Percentiles rank a stretch among this genome's conserved stretches.
phyloP scores from a whole-genome alignment of 768 basidiomycete species.

The Sutorius australiensis region DNA sequence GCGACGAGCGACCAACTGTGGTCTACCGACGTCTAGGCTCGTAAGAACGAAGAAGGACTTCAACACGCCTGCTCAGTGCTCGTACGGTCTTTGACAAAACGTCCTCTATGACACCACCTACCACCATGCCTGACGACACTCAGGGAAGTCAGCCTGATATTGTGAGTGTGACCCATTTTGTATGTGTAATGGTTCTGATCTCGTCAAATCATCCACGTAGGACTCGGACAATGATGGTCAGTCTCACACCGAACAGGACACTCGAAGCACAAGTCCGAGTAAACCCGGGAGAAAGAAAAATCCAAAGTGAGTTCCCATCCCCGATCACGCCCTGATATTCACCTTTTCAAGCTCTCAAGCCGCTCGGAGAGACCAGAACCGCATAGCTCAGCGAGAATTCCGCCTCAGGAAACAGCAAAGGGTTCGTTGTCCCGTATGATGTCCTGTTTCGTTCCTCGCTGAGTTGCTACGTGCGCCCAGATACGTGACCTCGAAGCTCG shows the following conservation, averaged over 20 bases:
- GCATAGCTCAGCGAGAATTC: constrained; percentile 92
- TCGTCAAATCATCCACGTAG: constrained; percentile 29
- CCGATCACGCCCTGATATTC: constrained; percentile 11
- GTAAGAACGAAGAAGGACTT: not conserved
- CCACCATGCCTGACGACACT: constrained; percentile 46
- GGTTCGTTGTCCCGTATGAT: constrained; percentile 35
- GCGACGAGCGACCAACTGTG: constrained; percentile 8
- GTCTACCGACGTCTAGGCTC: not conserved
- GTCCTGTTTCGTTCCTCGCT: not conserved
- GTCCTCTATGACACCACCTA: constrained; percentile 12
- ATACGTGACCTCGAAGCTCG: constrained; percentile 94
- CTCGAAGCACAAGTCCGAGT: constrained; percentile 20
- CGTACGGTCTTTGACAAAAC: constrained; percentile 27
- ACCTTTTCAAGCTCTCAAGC: constrained; percentile 67
- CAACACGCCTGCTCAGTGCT: not conserved
- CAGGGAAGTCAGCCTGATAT: constrained; percentile 62
- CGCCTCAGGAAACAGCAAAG: constrained; percentile 88
- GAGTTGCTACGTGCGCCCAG: constrained; percentile 36
- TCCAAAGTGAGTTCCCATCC: constrained; percentile 58
- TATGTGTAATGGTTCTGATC: constrained; percentile 10
- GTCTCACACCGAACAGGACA: constrained; percentile 37
- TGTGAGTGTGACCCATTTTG: constrained; percentile 16
- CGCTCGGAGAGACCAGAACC: constrained; percentile 82
- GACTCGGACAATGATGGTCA: constrained; percentile 72
- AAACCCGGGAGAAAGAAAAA: constrained; percentile 80